Conservation (phyloP, 192 early-diverging fungal genomes). For the Coemansia sp. region DNA sequence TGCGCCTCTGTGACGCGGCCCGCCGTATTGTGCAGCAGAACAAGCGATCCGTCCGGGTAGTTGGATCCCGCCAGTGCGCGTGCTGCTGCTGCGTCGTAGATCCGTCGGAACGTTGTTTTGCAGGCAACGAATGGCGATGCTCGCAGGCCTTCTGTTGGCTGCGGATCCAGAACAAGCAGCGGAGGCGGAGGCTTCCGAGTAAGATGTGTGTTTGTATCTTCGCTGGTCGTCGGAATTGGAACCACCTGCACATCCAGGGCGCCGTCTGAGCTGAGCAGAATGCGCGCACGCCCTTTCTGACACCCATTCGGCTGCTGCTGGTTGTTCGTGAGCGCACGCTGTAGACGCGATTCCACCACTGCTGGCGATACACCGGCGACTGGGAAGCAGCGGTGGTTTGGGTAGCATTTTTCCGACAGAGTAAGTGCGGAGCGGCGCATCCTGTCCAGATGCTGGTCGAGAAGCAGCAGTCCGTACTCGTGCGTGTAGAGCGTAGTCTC, state of each 20-base stretch:
- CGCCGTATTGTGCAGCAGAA: conserved; percentile 29
- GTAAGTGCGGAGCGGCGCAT: conserved; percentile 25
- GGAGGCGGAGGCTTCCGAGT: conserved; percentile 7
- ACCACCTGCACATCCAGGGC: conserved; percentile 21
- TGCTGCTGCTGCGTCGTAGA: conserved; percentile 25
- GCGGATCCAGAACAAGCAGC: conserved; percentile 26
- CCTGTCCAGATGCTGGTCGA: conserved; percentile 26
- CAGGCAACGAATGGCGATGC: conserved; percentile 31
- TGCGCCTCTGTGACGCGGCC: conserved; percentile 37
- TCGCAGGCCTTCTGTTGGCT: conserved; percentile 14
- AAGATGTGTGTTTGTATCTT: no score
- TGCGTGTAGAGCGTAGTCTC: conserved; percentile 33
- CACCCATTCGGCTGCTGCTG: not conserved
- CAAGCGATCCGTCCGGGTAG: conserved; percentile 22
- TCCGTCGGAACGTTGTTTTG: conserved; percentile 42
- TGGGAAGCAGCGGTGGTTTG: conserved; percentile 10
- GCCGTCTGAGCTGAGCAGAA: conserved; percentile 23
- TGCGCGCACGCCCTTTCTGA: conserved; percentile 20
- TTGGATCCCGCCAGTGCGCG: conserved; percentile 3
- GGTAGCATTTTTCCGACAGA: conserved; percentile 3
- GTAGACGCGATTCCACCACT: not conserved
- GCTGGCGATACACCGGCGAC: not conserved
- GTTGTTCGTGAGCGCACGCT: not conserved
- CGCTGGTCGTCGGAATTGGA: conserved; percentile 6
- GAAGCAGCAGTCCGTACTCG: conserved; percentile 18